A percentile compares a stretch with the other conserved stretches of the same genome.
These are phyloP conservation scores for Cercospora berteroae DNA, from an alignment of 2,329 filamentous ascomycete species.

Conservation along the genomic window DNA sequence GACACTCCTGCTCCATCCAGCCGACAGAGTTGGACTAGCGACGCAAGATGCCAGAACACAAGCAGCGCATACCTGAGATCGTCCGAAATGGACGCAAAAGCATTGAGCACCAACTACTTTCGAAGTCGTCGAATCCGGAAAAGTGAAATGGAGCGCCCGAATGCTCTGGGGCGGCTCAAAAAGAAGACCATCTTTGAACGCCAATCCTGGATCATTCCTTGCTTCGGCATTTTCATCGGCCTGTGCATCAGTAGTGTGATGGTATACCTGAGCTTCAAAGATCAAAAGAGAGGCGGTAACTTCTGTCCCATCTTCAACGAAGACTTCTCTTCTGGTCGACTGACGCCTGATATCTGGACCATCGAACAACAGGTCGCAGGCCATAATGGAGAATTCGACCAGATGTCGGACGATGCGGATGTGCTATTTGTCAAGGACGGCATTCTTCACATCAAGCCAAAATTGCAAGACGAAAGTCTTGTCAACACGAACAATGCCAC, in stretches of 20 bases:
- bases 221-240: constrained; percentile 69
- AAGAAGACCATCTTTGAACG: constrained; percentile 1
- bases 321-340: constrained; percentile 56
- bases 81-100: neutral
- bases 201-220: constrained; percentile 59
- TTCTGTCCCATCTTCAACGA: constrained; percentile 69
- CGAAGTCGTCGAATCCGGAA: neutral
- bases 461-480: constrained; percentile 66
- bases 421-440: constrained; percentile 73
- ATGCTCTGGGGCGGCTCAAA: neutral
- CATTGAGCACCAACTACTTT: neutral
- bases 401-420: constrained; percentile 68
- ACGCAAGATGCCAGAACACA: neutral
- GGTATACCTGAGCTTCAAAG: constrained; percentile 73
- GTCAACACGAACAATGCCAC: constrained; percentile 66
- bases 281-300: constrained; percentile 66
- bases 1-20: constrained; percentile 1
- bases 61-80: neutral
- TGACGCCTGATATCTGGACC: constrained; percentile 62
- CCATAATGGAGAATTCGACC: constrained; percentile 77
- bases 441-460: constrained; percentile 71
- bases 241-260: constrained; percentile 55
- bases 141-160: neutral
- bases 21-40: neutral
- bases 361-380: constrained; percentile 74